Base-by-base conservation (phyloP, 2,329 filamentous ascomycete genomes). In the Penicillium sp. region DNA sequence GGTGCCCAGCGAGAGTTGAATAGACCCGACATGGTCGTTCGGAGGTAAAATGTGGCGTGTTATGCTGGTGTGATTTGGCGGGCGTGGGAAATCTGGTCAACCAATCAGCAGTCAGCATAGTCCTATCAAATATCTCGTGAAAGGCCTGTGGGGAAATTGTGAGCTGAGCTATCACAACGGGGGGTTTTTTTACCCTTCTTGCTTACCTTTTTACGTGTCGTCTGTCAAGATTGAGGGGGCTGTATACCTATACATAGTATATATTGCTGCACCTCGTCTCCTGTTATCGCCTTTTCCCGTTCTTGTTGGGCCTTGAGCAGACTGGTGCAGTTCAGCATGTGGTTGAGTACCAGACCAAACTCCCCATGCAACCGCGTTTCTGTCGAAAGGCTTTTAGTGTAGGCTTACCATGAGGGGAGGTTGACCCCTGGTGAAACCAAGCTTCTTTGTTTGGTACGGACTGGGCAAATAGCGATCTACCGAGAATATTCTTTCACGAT, bases 1-100 rank as follows among this genome's bases (percentile, higher is more conserved):
- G 66, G 66, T 16, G 65, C 65, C 65, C 65, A 67, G 59, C 64
- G 64, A 38, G 65, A 67, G 55, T 57, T 58, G 53, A 66, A 56
- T 14, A 67, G 61, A 47, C 49, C 49, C n/a, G 49, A 43, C 49
- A 51, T 51, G 38, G 35, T 40, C 47, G 38, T 51, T 44, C 29
- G 48, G 11, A 35, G 38, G 29, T 51, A 34, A 44, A 44, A 18
- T 26, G 49, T 22, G 49, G 38, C 49, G 49, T 24, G 49, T 24
- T 43, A 31, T 34, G 37, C 34, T 22, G n/a, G 7, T 51, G 49
- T 18, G 49, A 18, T 26, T 34, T 26, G 20, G 49, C 10, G 49
- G 31, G n/a, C 35, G 38, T n/a, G 11, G 49, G 14, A 38, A 29
- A 11, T 18, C 29, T 35, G 26, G 5, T 44, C 4, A 24, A 18